Evolutionary conservation across 129 eudicot genomes (phyloP).

Genomic region (Sambucus nigra): DNA sequence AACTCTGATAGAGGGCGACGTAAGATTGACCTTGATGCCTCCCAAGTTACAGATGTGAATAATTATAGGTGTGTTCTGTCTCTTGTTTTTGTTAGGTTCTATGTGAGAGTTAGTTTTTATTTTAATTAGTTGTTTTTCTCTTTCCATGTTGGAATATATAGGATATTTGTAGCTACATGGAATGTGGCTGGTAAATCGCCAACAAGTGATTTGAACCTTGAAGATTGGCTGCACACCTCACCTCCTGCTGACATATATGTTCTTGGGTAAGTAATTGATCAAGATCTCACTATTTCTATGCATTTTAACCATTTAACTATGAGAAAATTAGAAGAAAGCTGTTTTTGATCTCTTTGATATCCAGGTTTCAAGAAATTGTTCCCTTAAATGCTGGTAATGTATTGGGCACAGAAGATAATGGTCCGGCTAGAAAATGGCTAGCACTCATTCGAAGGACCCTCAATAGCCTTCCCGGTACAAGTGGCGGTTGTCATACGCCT

Average conservation of each 20-base stretch:
- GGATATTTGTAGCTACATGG: slow-evolving; percentile 96
- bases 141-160: slow-evolving; percentile 16
- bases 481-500: slow-evolving; percentile 37
- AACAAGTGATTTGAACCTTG: slow-evolving; percentile 59
- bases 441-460: slow-evolving; percentile 60
- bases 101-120: background rate
- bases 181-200: slow-evolving; percentile 97
- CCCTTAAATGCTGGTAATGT: slow-evolving; percentile 97
- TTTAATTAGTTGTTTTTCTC: background rate
- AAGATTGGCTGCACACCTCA: slow-evolving; percentile 91
- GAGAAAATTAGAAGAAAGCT: background rate
- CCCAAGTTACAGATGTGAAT: slow-evolving; percentile 63
- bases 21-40: slow-evolving; percentile 48
- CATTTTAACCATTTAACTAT: background rate
- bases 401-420: slow-evolving; percentile 90
- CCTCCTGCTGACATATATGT: slow-evolving; percentile 93
- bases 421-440: slow-evolving; percentile 88
- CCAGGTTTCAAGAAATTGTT: slow-evolving; percentile 93
- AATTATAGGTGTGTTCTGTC: slow-evolving; percentile 45
- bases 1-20: slow-evolving; percentile 32
- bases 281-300: background rate
- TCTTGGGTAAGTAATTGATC: slow-evolving; percentile 61
- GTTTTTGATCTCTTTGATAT: background rate
- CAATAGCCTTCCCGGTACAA: slow-evolving; percentile 57
- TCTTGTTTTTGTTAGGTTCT: background rate